Conservation (phyloP, 192 early-diverging fungal genomes). For the Spizellomyces sp. region DNA sequence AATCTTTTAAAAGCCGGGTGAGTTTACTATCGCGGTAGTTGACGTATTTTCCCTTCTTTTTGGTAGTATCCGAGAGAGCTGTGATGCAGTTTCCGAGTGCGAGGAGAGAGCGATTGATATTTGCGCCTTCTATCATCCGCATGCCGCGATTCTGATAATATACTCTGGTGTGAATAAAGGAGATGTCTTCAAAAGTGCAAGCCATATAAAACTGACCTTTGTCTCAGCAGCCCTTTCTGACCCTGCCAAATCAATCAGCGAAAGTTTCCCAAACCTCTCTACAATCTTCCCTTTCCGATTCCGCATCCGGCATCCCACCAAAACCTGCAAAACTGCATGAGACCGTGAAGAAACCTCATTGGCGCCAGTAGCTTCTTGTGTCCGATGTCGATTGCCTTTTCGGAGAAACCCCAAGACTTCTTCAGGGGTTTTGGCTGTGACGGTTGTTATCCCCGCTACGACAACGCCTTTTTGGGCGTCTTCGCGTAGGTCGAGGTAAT, state of each 20-base stretch:
- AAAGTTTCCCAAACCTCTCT: constrained; percentile 64
- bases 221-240: constrained; percentile 84
- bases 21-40: constrained; percentile 97
- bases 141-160: constrained; percentile 76
- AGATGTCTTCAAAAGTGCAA: constrained; percentile 88
- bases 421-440: constrained; percentile 69
- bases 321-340: constrained; percentile 90
- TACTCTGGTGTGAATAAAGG: constrained; percentile 88
- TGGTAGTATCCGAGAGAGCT: constrained; percentile 56
- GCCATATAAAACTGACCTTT: constrained; percentile 79
- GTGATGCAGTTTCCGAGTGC: constrained; percentile 94
- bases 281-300: constrained; percentile 39
- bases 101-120: constrained; percentile 82
- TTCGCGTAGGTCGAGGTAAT: constrained; percentile 15
- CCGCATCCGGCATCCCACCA: constrained; percentile 48
- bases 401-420: constrained; percentile 73
- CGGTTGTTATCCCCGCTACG: constrained; percentile 68
- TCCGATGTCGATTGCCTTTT: constrained; percentile 78
- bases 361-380: constrained; percentile 86
- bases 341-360: constrained; percentile 92
- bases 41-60: constrained; percentile 57
- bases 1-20: constrained; percentile 43
- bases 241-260: constrained; percentile 94
- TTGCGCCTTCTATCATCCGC: constrained; percentile 58
- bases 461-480: constrained; percentile 67